Conservation (phyloP, 1,284 basidiomycete species). For the Cutaneotrichosporon sp. region DNA sequence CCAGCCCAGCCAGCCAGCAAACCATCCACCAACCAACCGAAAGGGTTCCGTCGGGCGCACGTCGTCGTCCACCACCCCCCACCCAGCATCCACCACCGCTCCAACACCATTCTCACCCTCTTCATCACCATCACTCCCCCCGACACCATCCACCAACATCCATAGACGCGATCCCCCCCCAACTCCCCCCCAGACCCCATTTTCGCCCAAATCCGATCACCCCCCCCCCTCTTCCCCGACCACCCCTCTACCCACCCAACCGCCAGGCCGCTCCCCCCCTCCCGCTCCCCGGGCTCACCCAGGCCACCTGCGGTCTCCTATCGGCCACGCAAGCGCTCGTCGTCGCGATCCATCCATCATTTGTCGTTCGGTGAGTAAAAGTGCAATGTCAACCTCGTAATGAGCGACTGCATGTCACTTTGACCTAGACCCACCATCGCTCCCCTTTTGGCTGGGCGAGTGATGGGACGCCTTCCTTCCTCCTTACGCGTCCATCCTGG, state of each 20-base stretch:
- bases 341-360: too few species aligned
- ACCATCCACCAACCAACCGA: slow-evolving; percentile 11
- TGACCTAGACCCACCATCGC: too few species aligned
- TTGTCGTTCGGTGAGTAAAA: too few species aligned
- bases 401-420: too few species aligned
- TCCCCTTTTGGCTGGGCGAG: too few species aligned
- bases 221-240: background rate
- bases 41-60: slow-evolving; percentile 19
- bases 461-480: too few species aligned
- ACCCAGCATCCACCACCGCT: too few species aligned
- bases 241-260: background rate
- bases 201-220: background rate
- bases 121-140: slow-evolving; percentile 8
- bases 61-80: slow-evolving; percentile 7
- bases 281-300: background rate
- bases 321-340: background rate
- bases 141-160: background rate
- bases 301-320: background rate
- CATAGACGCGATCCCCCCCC: background rate
- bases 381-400: too few species aligned
- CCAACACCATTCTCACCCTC: slow-evolving; percentile 11
- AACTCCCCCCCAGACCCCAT: too few species aligned
- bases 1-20: slow-evolving; percentile 10
- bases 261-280: background rate
- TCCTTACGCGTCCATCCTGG: too few species aligned